These are phyloP conservation scores for Fusarium circinatum DNA, from an alignment of 2,329 filamentous ascomycete species.

Conservation along the genomic window DNA sequence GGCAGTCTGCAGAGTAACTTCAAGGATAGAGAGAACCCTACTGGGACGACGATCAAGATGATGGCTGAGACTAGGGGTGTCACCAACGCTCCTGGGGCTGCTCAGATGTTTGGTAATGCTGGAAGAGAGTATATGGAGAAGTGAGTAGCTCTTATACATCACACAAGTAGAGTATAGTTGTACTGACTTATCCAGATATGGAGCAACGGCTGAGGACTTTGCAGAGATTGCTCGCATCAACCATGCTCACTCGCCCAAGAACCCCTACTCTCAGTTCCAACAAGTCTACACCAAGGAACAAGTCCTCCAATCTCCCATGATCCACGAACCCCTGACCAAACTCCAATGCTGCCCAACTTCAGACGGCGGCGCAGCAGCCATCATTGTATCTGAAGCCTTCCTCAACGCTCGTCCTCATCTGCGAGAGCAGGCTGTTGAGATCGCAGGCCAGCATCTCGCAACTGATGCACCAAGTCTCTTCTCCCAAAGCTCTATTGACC, in stretches of 20 bases:
- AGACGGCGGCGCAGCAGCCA: constrained; percentile 88
- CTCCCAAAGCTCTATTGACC: constrained; percentile 82
- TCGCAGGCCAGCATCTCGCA: constrained; percentile 88
- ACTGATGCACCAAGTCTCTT: constrained; percentile 86
- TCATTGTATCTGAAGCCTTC: constrained; percentile 90
- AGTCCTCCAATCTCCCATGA: constrained; percentile 78
- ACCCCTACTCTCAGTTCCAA: constrained; percentile 98
- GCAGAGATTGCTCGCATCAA: constrained; percentile 94
- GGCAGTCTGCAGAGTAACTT: constrained; percentile 87
- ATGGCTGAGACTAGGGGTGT: constrained; percentile 85
- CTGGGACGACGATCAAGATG: constrained; percentile 76
- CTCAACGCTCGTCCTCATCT: constrained; percentile 86
- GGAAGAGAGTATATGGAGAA: constrained; percentile 95
- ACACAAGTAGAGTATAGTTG: not conserved
- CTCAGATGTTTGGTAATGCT: constrained; percentile 96
- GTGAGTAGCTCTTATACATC: constrained; percentile 55
- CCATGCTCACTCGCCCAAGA: constrained; percentile 89
- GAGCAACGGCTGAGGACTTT: constrained; percentile 86
- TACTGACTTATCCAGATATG: constrained; percentile 67
- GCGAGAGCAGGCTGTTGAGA: constrained; percentile 82
- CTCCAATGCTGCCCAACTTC: constrained; percentile 99
- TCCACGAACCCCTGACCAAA: constrained; percentile 90
- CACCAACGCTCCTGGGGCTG: constrained; percentile 84
- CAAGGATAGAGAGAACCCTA: constrained; percentile 85
- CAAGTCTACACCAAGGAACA: constrained; percentile 90